These are phyloP conservation scores for Epichloe scottii DNA, from an alignment of 2,329 filamentous ascomycete species.

Conservation along the genomic window DNA sequence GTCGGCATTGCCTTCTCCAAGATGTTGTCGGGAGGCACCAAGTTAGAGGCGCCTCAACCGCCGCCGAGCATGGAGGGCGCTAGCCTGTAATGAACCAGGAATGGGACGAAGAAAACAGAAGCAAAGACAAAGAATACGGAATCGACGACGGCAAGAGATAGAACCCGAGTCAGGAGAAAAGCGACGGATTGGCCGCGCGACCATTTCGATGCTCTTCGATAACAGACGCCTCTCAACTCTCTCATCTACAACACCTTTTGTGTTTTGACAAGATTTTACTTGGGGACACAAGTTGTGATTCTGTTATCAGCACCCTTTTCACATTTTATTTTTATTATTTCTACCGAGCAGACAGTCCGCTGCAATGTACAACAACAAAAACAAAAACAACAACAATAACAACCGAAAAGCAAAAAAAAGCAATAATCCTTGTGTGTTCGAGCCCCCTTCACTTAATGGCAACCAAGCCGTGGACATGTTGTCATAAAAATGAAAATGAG, in stretches of 20 bases:
- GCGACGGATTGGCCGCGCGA: background rate
- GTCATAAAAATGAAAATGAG: background rate
- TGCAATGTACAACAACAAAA: background rate
- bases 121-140: background rate
- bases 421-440: background rate
- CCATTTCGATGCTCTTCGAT: background rate
- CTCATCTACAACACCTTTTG: background rate
- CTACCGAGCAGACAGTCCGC: background rate
- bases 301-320: conserved; percentile 1
- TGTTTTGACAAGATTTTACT: background rate
- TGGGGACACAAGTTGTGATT: conserved; percentile 10
- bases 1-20: conserved; percentile 92
- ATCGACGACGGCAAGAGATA: background rate
- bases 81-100: conserved; percentile 12
- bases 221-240: background rate
- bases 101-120: background rate
- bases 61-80: conserved; percentile 19
- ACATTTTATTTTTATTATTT: background rate
- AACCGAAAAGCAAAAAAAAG: background rate
- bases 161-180: background rate
- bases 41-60: conserved; percentile 49
- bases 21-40: conserved; percentile 84
- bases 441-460: background rate
- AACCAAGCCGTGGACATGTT: background rate
- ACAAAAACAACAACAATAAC: background rate